Evolutionary conservation across 1,284 basidiomycete genomes (phyloP).

Genomic region (Moesziomyces sp.): DNA sequence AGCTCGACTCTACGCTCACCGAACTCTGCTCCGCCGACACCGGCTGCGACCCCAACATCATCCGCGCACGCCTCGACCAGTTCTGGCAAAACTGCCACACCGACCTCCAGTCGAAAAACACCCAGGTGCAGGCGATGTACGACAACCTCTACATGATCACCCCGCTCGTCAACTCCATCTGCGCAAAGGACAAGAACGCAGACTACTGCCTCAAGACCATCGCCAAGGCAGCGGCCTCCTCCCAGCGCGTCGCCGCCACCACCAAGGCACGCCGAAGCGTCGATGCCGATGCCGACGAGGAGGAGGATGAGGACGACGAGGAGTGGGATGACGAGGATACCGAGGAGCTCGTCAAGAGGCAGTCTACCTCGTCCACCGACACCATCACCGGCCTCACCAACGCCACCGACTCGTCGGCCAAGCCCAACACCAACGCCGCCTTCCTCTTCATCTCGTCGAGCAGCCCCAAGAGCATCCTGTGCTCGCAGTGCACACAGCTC

Average conservation of each 20-base stretch:
- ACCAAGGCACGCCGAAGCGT: slow-evolving; percentile 14
- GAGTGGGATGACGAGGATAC: slow-evolving; percentile 15
- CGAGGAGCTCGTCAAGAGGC: slow-evolving; percentile 20
- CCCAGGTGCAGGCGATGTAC: slow-evolving; percentile 49
- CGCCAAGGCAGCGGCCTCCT: slow-evolving; percentile 39
- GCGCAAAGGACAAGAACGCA: slow-evolving; percentile 47
- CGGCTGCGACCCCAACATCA: slow-evolving; percentile 50
- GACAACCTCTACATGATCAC: slow-evolving; percentile 63
- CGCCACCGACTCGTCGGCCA: slow-evolving; percentile 18
- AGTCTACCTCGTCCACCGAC: slow-evolving; percentile 7
- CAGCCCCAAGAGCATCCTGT: slow-evolving; percentile 52
- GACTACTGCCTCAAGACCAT: slow-evolving; percentile 56
- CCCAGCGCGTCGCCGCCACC: slow-evolving; percentile 10
- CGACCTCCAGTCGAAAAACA: slow-evolving; percentile 46
- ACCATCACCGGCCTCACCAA: slow-evolving; percentile 20
- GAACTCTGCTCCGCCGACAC: slow-evolving; percentile 46
- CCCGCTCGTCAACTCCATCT: slow-evolving; percentile 58
- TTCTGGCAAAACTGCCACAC: slow-evolving; percentile 54
- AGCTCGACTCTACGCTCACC: slow-evolving; percentile 47
- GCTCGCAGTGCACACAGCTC: slow-evolving; percentile 54
- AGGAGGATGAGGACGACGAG: slow-evolving; percentile 3
- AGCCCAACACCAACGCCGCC: slow-evolving; percentile 53
- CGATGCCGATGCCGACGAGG: background rate
- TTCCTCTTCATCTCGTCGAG: slow-evolving; percentile 58
- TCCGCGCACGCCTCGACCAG: slow-evolving; percentile 44